Conservation (phyloP, 352 stramenopile genomes). For the Phytophthora tubulina region DNA sequence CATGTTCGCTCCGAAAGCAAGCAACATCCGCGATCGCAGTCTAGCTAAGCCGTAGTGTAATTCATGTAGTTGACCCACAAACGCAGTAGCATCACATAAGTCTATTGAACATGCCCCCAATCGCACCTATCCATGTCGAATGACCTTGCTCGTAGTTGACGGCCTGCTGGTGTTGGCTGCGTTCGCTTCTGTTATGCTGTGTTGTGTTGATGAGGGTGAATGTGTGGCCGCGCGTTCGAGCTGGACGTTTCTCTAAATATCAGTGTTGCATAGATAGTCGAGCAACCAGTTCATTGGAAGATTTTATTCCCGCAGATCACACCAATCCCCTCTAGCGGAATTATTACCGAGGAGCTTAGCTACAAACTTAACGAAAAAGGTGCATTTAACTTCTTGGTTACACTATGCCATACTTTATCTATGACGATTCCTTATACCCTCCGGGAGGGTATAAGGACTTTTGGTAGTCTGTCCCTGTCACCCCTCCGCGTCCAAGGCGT, state of each 20-base stretch:
- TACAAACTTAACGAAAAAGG: slow-evolving; percentile 7
- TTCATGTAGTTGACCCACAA: not conserved
- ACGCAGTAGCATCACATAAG: not conserved
- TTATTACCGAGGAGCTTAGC: slow-evolving; percentile 19
- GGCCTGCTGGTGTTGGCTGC: not conserved
- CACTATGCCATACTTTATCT: slow-evolving; percentile 11
- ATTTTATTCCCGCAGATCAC: slow-evolving; percentile 7
- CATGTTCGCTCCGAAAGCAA: slow-evolving; percentile 3
- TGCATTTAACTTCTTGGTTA: not conserved
- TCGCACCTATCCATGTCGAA: too few relatives aligned
- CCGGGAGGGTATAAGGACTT: slow-evolving; percentile 7
- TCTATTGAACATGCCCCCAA: not conserved
- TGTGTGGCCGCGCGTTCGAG: not conserved
- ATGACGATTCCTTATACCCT: slow-evolving; percentile 16
- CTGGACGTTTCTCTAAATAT: slow-evolving; percentile 16
- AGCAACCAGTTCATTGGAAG: not conserved
- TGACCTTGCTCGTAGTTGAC: not conserved
- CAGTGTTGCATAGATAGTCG: not conserved
- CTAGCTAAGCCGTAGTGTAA: slow-evolving; percentile 7
- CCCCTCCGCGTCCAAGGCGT: slow-evolving; percentile 23
- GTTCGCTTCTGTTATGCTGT: not conserved
- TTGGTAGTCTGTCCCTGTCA: slow-evolving; percentile 22
- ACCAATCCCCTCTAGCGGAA: not conserved
- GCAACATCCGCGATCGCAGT: slow-evolving; percentile 6
- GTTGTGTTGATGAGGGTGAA: not conserved